These are phyloP conservation scores for Cenococcum geophilum DNA, from an alignment of 495 filamentous ascomycete species.

Conservation along the genomic window DNA sequence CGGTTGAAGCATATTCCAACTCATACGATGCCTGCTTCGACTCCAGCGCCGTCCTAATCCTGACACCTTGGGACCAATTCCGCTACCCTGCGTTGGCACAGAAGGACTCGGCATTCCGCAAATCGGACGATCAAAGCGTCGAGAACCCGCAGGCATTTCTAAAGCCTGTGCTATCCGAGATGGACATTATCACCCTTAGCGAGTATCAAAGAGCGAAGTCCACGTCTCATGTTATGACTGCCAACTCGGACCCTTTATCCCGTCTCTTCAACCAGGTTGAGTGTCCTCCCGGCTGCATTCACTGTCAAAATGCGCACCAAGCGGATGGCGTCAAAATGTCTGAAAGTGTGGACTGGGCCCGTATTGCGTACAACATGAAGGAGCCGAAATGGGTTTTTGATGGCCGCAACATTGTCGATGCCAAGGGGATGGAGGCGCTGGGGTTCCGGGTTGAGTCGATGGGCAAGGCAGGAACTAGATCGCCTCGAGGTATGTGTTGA, in stretches of 20 bases:
- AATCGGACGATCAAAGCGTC: not conserved
- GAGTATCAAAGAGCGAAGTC: not conserved
- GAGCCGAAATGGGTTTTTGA: conserved; percentile 4
- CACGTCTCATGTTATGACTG: not conserved
- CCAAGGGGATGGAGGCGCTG: not conserved
- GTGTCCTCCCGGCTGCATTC: not conserved
- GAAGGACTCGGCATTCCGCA: not conserved
- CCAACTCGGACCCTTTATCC: not conserved
- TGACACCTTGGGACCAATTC: conserved; percentile 5
- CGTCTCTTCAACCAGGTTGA: not conserved
- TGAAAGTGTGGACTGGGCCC: not conserved
- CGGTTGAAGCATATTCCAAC: conserved; percentile 1
- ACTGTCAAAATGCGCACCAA: not conserved
- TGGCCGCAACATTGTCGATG: conserved; percentile 1
- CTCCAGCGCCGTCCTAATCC: not conserved
- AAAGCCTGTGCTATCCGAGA: not conserved
- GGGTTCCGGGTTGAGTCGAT: conserved; percentile 5
- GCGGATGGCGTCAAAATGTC: not conserved
- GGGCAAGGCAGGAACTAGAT: not conserved
- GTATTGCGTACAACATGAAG: not conserved
- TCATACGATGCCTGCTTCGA: not conserved
- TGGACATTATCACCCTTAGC: not conserved
- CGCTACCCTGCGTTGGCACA: not conserved
- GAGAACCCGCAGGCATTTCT: not conserved
- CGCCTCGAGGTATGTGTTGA: not conserved